These are phyloP conservation scores for Gliomastix tumulicola DNA, from an alignment of 2,329 filamentous ascomycete species.

Conservation along the genomic window DNA sequence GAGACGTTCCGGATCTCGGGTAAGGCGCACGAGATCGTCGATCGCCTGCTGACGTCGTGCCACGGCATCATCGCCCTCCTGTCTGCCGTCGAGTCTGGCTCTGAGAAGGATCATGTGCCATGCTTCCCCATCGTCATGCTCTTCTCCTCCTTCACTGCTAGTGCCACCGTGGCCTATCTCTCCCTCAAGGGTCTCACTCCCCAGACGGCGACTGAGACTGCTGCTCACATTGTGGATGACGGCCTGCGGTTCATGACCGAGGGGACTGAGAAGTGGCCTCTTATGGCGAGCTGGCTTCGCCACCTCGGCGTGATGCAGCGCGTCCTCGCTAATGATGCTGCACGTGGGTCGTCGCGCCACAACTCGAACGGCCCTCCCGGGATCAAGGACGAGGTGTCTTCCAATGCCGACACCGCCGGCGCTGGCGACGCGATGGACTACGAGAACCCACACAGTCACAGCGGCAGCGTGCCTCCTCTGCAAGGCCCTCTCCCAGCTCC, in stretches of 20 bases:
- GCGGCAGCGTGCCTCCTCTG: conserved; percentile 15
- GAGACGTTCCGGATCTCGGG: conserved; percentile 46
- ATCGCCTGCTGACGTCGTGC: conserved; percentile 50
- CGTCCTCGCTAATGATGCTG: conserved; percentile 47
- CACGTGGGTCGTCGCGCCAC: conserved; percentile 23
- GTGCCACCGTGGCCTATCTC: conserved; percentile 54
- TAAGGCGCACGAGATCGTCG: conserved; percentile 45
- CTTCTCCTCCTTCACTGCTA: conserved; percentile 54
- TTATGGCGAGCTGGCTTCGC: conserved; percentile 52
- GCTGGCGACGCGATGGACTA: conserved; percentile 53
- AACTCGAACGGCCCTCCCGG: conserved; percentile 17
- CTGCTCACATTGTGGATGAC: conserved; percentile 48
- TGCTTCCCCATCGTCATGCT: conserved; percentile 59
- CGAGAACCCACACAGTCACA: conserved; percentile 30
- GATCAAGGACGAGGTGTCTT: conserved; percentile 48
- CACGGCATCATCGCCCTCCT: conserved; percentile 52
- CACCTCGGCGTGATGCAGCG: conserved; percentile 56
- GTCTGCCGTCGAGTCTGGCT: conserved; percentile 45
- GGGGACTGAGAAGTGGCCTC: conserved; percentile 51
- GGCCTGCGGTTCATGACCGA: conserved; percentile 53
- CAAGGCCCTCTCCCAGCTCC: conserved; percentile 13
- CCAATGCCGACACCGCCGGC: conserved; percentile 44
- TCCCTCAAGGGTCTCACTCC: conserved; percentile 55
- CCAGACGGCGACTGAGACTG: conserved; percentile 48
- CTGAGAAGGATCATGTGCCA: conserved; percentile 51